Percentiles rank a stretch among this genome's conserved stretches.
Evolutionary conservation across 176 grass and related monocot species (phyloP).

Genomic region (Musa beccarii): DNA sequence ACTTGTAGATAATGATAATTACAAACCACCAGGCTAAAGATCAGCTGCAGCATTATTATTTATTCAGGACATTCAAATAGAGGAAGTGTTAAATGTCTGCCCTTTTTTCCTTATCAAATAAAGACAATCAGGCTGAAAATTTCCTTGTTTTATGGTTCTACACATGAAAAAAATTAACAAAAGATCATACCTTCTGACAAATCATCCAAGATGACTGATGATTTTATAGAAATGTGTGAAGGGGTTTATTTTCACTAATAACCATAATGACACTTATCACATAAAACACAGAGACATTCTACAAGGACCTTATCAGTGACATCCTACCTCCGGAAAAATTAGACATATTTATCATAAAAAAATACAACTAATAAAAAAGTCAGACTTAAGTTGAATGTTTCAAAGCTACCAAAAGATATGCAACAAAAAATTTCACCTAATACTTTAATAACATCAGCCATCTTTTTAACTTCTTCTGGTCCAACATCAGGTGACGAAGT

Average conservation of each 20-base stretch:
- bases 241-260: neutral
- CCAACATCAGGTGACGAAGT: constrained; percentile 78
- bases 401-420: constrained; percentile 3
- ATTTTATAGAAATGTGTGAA: too few species aligned
- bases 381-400: neutral
- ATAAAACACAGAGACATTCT: neutral
- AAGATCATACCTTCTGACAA: neutral
- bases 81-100: too few species aligned
- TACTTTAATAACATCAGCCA: constrained; percentile 50
- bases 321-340: neutral
- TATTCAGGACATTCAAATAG: too few species aligned
- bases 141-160: neutral
- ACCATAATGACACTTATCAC: neutral
- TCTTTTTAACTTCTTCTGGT: constrained; percentile 72
- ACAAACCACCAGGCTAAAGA: neutral
- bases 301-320: neutral
- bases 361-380: neutral
- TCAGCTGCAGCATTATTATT: neutral
- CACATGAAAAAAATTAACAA: neutral
- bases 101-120: too few species aligned
- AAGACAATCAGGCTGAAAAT: too few species aligned
- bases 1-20: neutral
- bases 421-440: constrained; percentile 43
- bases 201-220: neutral
- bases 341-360: neutral